Base-by-base conservation (phyloP, 441 rosid genomes). In the Viola pubescens region DNA sequence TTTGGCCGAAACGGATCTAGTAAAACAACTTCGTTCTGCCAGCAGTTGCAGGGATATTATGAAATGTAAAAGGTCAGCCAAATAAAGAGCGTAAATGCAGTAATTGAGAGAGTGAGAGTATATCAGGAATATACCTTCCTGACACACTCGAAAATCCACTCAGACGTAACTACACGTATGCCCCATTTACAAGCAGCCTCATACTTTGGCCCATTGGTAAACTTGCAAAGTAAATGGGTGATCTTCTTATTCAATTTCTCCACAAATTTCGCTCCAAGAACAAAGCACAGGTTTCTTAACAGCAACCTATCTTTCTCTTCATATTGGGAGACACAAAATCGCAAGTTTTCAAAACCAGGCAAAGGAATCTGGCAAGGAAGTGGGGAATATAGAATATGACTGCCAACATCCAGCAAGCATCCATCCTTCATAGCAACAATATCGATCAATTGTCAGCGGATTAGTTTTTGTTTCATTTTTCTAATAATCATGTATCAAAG, bases 71-170 rank as follows among this genome's bases (percentile, higher is more conserved):
- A 48, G 19, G 38, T 59, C 14, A 3, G 4, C 2, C 19, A 52
- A 12, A 67, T 6, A 40, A 45, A 13, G 40, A 57, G 42, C 52
- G 12, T 34, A 47, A 10, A 48, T 4, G 52, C 49, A 66, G 52
- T 48, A 34, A 12, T 26, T 14, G 0, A 56, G 40, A 34, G 42
- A 34, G 16, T 63, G 16, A 60, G 59, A 64, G 59, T 63, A 41
- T 52, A 43, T 57, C 54, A 64, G 59, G 56, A 62, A 72, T 56
- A 44, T 77, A 94, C 99, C 98, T 82, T 88, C 75, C 81, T 81
- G 70, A 83, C 81, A 77, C 99, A 91, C 73, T 91, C 97, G 73
- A 74, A 87, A 60, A 91, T 70, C 99, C 99, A 94, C 48, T 87
- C 96, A 50, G 81, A 66, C 57, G 96, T 84, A 63, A 87, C 76